Evolutionary conservation across 345 rosid genomes (phyloP).

Genomic region (Trapa incisa): DNA sequence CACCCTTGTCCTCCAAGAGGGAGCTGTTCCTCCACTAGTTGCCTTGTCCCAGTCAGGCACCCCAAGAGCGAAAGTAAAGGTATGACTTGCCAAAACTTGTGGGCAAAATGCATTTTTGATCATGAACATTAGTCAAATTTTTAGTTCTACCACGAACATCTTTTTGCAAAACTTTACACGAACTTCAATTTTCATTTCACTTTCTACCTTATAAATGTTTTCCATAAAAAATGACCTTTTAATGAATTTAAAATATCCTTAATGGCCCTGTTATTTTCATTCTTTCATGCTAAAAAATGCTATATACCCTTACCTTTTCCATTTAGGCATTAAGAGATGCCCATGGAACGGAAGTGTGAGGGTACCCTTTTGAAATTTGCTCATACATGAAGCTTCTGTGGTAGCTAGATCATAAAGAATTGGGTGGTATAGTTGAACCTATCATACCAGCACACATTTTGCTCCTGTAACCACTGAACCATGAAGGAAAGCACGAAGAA

Average conservation of each 20-base stretch:
- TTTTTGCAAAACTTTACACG: no score
- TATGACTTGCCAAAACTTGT: conserved; percentile 13
- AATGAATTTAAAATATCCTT: neutral
- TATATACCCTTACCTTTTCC: neutral
- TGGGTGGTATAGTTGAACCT: neutral
- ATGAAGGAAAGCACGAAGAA: neutral
- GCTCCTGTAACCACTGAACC: neutral
- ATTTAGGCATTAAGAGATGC: neutral
- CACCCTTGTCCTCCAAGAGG: conserved; percentile 83
- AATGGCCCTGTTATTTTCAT: neutral
- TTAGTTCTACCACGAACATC: no score
- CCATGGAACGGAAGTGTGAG: no score
- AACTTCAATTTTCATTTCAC: no score
- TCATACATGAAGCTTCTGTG: neutral
- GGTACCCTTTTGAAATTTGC: no score
- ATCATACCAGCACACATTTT: neutral
- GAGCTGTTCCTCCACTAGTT: conserved; percentile 92
- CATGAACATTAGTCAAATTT: no score
- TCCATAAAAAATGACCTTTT: no score
- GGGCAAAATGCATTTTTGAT: no score
- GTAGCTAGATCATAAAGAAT: neutral
- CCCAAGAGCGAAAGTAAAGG: conserved; percentile 95
- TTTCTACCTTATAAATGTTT: no score
- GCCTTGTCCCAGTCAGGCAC: conserved; percentile 89
- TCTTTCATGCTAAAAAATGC: no score